Evolutionary conservation across 1,139 yeast genomes (phyloP).

Genomic region (Chernovozyma aurita): DNA sequence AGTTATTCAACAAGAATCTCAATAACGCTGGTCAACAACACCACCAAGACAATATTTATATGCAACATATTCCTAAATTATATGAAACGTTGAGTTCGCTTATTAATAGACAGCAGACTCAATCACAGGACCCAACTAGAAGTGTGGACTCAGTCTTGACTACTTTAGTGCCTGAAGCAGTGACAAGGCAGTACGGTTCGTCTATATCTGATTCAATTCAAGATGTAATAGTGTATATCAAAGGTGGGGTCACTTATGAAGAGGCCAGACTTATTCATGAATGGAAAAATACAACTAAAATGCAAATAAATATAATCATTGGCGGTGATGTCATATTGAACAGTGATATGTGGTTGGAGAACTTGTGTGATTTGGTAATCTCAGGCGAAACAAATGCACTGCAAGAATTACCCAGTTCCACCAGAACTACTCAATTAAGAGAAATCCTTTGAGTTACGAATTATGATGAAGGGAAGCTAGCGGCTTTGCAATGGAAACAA

Average conservation of each 20-base stretch:
- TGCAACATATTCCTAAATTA: conserved; percentile 74
- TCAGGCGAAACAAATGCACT: conserved; percentile 8
- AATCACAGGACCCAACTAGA: conserved; percentile 4
- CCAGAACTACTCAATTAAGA: conserved; percentile 19
- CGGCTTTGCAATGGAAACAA: no score
- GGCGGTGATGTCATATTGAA: conserved; percentile 77
- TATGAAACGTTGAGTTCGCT: conserved; percentile 32
- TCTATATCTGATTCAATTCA: conserved; percentile 42
- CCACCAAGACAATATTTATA: conserved; percentile 45
- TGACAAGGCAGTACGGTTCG: conserved; percentile 30
- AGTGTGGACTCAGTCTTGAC: conserved; percentile 18
- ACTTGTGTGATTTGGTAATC: conserved; percentile 23
- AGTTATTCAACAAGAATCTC: conserved; percentile 12
- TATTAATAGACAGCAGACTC: not conserved
- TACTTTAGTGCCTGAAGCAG: conserved; percentile 38
- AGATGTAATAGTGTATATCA: conserved; percentile 74
- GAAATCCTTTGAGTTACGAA: conserved; percentile 23
- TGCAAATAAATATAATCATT: conserved; percentile 45
- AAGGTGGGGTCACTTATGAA: conserved; percentile 91
- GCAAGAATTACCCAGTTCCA: conserved; percentile 8
- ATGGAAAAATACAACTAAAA: conserved; percentile 49
- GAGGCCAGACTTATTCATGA: conserved; percentile 83
- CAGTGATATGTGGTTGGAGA: conserved; percentile 49
- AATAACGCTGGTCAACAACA: conserved; percentile 11
- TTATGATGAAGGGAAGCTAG: no score